These are phyloP conservation scores for Phytophthora cajani DNA, from an alignment of 352 stramenopile species.

Conservation along the genomic window DNA sequence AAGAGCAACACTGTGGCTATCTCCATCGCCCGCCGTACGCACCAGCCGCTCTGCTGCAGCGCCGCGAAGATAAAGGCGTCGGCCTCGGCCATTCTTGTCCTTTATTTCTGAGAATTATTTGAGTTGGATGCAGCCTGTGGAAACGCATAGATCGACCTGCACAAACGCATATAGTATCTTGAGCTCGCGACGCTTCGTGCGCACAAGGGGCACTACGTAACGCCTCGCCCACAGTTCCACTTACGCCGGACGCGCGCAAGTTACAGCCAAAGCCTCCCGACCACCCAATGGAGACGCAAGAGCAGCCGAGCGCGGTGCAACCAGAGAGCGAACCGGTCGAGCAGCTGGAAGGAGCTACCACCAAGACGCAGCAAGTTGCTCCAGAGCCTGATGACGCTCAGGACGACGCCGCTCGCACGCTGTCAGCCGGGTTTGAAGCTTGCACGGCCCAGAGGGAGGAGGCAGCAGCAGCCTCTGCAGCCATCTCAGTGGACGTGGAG, in stretches of 20 bases:
- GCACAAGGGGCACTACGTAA: not conserved
- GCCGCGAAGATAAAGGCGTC: conserved; percentile 55
- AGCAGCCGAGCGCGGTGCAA: conserved; percentile 6
- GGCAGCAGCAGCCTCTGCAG: not conserved
- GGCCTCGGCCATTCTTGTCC: conserved; percentile 43
- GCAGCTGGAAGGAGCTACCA: not conserved
- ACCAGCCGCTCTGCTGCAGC: conserved; percentile 64
- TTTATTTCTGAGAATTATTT: conserved; percentile 5
- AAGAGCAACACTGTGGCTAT: not conserved
- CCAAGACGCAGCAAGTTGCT: not conserved
- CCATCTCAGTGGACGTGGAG: conserved; percentile 3
- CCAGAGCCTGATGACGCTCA: not conserved
- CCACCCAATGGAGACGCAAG: not conserved
- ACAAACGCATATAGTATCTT: conserved; percentile 1
- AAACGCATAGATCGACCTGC: conserved; percentile 1
- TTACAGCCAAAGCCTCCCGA: not conserved
- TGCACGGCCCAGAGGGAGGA: not conserved
- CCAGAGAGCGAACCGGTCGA: conserved; percentile 24
- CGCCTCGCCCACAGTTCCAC: conserved; percentile 2
- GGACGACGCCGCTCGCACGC: not conserved
- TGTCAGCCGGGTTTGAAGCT: not conserved
- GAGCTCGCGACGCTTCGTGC: conserved; percentile 4
- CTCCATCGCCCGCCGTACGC: not conserved
- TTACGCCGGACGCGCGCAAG: not conserved
- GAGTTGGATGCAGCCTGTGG: not conserved